Evolutionary conservation across 139 green algal species (phyloP).

Genomic region (Ettlia oleoabundans): DNA sequence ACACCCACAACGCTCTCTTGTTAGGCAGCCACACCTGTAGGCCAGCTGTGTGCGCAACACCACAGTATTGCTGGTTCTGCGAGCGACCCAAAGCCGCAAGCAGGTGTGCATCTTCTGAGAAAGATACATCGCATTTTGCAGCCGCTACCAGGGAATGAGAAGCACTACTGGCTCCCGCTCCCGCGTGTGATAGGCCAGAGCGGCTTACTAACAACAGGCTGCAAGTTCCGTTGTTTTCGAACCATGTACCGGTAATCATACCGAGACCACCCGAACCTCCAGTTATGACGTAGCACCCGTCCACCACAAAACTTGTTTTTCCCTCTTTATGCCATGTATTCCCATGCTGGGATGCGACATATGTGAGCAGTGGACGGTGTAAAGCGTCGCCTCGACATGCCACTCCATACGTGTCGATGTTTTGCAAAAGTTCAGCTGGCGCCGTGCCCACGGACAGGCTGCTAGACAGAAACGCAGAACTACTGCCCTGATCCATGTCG

Average conservation of each 20-base stretch:
- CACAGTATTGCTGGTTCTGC: not conserved
- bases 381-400: not conserved
- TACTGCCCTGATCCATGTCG: not conserved
- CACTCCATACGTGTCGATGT: constrained; percentile 22
- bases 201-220: constrained; percentile 33
- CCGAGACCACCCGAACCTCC: constrained; percentile 75
- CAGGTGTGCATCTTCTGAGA: not conserved
- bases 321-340: not conserved
- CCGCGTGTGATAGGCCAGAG: not conserved
- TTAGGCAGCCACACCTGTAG: constrained; percentile 31
- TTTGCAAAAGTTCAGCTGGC: not conserved
- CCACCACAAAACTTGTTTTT: not conserved
- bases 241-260: constrained; percentile 59
- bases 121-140: constrained; percentile 31
- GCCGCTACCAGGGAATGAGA: not conserved
- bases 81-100: not conserved
- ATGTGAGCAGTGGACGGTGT: not conserved
- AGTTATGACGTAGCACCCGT: constrained; percentile 52
- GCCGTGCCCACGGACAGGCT: not conserved
- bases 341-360: not conserved
- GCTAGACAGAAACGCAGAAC: not conserved
- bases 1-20: not conserved
- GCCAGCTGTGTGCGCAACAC: constrained; percentile 48
- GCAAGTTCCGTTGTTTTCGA: constrained; percentile 25
- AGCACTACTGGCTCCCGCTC: not conserved